Evolutionary conservation across 2,329 filamentous ascomycete species (phyloP), one percentile per base, ranked within the genome.

Genomic region (Nemania sp.): DNA sequence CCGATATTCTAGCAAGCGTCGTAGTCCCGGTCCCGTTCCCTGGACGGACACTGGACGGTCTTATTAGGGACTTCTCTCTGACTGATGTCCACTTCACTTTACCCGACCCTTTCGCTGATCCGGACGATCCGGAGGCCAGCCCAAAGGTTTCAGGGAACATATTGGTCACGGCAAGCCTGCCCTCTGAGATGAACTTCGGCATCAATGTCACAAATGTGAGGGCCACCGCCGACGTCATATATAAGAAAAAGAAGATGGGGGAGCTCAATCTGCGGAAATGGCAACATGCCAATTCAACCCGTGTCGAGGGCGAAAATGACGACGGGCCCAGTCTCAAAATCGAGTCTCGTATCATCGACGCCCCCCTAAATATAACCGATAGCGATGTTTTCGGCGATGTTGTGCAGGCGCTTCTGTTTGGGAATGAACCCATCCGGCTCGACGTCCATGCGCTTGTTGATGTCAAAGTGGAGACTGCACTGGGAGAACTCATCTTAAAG

Each of bases 1-100:
- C 85, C 13, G 87, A 93, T 53, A 82, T 99, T 20, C 79, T 98
- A 39, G 87, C 88, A 47, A 92, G 90, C 67, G 85, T 98, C 54
- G 93, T 89, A 0, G 82, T 98, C 0, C 92, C 93, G 2, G 80
- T 98, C 6, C 90, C 92, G 5, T 90, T 98, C 64, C 91, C 92
- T 0, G 92, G 92, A 5, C 86, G 88, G 60, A 88, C 88, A 0
- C 88, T 97, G 69, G 92, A 92, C 66, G 87, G 90, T 65, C 78
- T 97, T 15, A 90, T 99, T 72, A 89, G 88, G 67, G 94, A 95
- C 68, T 97, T 98, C 72, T 90, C 92, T 20, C 79, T 98, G 66
- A 86, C 87, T 1, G 85, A 97, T 71, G 91, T 96, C 42, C 87
- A 96, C 69, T 97, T 99, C 74, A 86, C 85, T 50, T 79, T 99